A percentile compares a stretch with the other conserved stretches of the same genome.
Conservation (phyloP, 2,329 filamentous ascomycete genomes). For the Stylonectria norvegica region DNA sequence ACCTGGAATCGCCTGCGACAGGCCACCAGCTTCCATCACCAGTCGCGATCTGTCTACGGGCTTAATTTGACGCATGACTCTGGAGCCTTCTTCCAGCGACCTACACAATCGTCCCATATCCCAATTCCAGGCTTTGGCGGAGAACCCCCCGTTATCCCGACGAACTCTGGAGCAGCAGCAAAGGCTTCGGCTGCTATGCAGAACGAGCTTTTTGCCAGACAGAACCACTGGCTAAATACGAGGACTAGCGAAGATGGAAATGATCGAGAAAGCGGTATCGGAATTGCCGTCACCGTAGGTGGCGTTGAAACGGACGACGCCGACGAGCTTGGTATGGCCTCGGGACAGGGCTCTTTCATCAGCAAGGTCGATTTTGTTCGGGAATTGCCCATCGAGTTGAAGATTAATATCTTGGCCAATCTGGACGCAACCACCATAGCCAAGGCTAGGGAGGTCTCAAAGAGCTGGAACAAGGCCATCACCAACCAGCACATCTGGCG, state of each 20-base stretch:
- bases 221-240: conserved; percentile 43
- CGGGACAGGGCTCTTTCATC: conserved; percentile 40
- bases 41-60: conserved; percentile 45
- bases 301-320: conserved; percentile 36
- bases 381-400: conserved; percentile 54
- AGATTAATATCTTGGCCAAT: conserved; percentile 55
- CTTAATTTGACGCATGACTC: conserved; percentile 32
- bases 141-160: conserved; percentile 59
- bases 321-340: conserved; percentile 30
- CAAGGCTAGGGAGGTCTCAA: conserved; percentile 49
- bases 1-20: conserved; percentile 52
- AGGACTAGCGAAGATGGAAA: conserved; percentile 44
- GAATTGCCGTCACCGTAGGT: conserved; percentile 51
- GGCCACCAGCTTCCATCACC: conserved; percentile 49
- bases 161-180: conserved; percentile 57
- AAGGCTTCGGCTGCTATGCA: conserved; percentile 59
- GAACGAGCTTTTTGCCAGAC: conserved; percentile 46
- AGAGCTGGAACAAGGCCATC: conserved; percentile 45
- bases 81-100: conserved; percentile 21
- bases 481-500: conserved; percentile 60
- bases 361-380: conserved; percentile 57
- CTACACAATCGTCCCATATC: conserved; percentile 29
- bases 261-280: conserved; percentile 63
- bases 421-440: conserved; percentile 53
- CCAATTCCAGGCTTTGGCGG: conserved; percentile 48